Evolutionary conservation across 441 rosid genomes (phyloP).

Genomic region (Eruca vesicaria): DNA sequence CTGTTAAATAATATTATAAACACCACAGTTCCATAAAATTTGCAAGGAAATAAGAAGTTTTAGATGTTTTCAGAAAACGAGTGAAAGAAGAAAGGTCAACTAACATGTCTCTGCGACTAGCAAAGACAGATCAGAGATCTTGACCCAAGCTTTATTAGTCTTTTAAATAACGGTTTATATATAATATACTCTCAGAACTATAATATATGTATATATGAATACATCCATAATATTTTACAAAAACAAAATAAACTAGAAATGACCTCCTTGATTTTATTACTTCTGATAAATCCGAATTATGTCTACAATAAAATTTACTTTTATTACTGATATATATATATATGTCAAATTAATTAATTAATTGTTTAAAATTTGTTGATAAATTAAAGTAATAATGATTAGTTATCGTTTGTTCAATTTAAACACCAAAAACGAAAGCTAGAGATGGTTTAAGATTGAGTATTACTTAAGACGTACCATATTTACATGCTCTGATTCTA

Average conservation of each 20-base stretch:
- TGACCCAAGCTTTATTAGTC: conserved; percentile 31
- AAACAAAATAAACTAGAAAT: neutral
- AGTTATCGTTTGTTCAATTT: neutral
- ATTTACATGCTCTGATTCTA: neutral
- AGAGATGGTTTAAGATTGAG: neutral
- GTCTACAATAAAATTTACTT: neutral
- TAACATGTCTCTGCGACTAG: conserved; percentile 34
- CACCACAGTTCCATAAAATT: neutral
- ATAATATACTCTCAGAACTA: neutral
- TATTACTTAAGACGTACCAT: neutral
- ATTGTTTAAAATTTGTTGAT: neutral
- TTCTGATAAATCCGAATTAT: neutral
- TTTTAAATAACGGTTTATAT: neutral
- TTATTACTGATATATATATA: too few relatives aligned
- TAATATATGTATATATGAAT: neutral
- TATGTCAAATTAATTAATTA: neutral
- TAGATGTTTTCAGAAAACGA: conserved; percentile 20
- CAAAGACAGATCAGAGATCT: conserved; percentile 37
- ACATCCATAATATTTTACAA: neutral
- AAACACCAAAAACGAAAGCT: neutral
- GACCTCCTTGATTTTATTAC: neutral
- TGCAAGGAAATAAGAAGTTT: neutral
- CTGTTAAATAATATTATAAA: neutral
- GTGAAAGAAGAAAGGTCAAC: conserved; percentile 40
- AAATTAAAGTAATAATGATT: neutral